phyloP scores from a whole-genome alignment of 305 asterid genomes.

The Solanum hybrid region DNA sequence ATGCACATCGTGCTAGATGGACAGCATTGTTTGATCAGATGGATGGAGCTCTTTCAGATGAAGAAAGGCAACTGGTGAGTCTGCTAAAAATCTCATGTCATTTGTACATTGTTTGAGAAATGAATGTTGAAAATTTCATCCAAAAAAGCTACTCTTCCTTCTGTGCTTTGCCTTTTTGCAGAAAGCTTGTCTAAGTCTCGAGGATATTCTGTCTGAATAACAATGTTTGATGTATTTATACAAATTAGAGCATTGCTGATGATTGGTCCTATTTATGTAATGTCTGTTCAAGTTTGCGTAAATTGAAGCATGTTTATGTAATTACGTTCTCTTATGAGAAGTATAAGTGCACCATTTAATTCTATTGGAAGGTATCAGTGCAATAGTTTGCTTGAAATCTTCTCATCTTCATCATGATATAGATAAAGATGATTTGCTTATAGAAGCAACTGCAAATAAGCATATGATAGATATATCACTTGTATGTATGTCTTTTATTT shows the following conservation, averaged over 20 bases:
- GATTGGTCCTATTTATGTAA: neutral
- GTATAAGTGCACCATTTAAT: neutral
- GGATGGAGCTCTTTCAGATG: slow-evolving; percentile 71
- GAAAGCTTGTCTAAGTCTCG: neutral
- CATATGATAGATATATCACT: neutral
- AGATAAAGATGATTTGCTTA: neutral
- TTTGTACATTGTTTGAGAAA: neutral
- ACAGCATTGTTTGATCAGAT: slow-evolving; percentile 55
- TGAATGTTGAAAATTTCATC: neutral
- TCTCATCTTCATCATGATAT: neutral
- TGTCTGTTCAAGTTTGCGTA: neutral
- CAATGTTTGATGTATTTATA: neutral
- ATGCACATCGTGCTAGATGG: slow-evolving; percentile 68
- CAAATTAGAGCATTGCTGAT: neutral
- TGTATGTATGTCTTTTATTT: neutral
- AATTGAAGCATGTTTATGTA: neutral
- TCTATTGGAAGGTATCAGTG: neutral
- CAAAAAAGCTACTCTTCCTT: neutral
- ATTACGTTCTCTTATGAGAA: neutral
- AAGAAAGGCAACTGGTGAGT: slow-evolving; percentile 72
- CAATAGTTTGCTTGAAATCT: neutral
- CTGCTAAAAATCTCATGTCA: neutral
- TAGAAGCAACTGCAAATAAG: neutral
- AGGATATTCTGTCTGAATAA: neutral
- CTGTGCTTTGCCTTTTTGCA: neutral